These are phyloP conservation scores for Camelina hispida DNA, from an alignment of 345 rosid species.

Conservation along the genomic window DNA sequence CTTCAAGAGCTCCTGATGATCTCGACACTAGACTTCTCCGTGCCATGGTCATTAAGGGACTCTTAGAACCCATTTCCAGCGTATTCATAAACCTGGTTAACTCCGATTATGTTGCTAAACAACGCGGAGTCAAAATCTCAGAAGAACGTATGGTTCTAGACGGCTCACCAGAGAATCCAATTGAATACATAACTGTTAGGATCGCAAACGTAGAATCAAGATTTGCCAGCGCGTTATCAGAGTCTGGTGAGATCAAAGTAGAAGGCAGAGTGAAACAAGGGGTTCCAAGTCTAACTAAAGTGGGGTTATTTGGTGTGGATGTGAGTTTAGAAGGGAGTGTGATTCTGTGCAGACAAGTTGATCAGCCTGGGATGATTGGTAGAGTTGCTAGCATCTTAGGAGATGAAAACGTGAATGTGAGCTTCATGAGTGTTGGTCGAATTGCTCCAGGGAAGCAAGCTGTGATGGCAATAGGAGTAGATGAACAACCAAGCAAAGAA, in stretches of 20 bases:
- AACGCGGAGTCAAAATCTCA: slow-evolving; percentile 60
- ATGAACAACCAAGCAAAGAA: slow-evolving; percentile 63
- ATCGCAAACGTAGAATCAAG: slow-evolving; percentile 74
- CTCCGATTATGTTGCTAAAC: slow-evolving; percentile 71
- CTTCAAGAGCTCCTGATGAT: slow-evolving; percentile 72
- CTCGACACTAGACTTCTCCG: slow-evolving; percentile 76
- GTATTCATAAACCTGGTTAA: slow-evolving; percentile 70
- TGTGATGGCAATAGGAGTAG: slow-evolving; percentile 77
- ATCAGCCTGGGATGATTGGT: slow-evolving; percentile 79
- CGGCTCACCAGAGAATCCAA: slow-evolving; percentile 64
- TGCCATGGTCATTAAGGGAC: slow-evolving; percentile 75
- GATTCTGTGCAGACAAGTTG: slow-evolving; percentile 68
- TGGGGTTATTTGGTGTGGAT: slow-evolving; percentile 73
- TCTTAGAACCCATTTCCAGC: slow-evolving; percentile 69
- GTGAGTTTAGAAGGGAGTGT: slow-evolving; percentile 83
- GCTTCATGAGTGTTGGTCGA: slow-evolving; percentile 70
- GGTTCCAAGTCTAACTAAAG: slow-evolving; percentile 61
- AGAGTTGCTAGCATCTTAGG: slow-evolving; percentile 64
- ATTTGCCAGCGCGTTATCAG: slow-evolving; percentile 69
- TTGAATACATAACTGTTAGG: slow-evolving; percentile 65
- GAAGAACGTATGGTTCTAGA: slow-evolving; percentile 61
- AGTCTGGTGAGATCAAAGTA: slow-evolving; percentile 59
- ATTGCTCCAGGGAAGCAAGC: slow-evolving; percentile 65
- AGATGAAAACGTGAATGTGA: slow-evolving; percentile 70
- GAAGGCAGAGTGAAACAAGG: slow-evolving; percentile 80